Base-by-base conservation (phyloP, 2,329 filamentous ascomycete genomes). In the Fusarium ambrosium region DNA sequence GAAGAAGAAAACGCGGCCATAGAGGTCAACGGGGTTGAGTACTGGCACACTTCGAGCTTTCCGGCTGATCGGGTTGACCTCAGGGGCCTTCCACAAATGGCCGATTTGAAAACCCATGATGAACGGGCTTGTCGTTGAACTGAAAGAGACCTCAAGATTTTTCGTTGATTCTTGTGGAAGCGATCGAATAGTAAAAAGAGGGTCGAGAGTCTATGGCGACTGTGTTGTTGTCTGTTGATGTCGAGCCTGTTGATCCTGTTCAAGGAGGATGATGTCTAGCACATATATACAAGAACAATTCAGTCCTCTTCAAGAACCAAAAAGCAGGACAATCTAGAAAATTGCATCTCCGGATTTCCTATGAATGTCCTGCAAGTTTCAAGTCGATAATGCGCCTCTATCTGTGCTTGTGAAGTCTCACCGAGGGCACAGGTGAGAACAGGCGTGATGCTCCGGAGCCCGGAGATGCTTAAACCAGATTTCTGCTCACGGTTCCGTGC, bases 1-100 rank as follows among this genome's bases (percentile, higher is more conserved):
- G 85, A 97, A 97, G 86, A 95, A 95, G 84, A 97, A 97, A 0
- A 97, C 95, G 8, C 95, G 89, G 41, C 95, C 95, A 86, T 98
- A 95, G 77, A 91, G 86, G 81, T 97, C 89, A 78, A 95, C 80
- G 0, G 92, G 90, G 81, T 97, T 97, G 71, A 98, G 85, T 24
- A 94, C 82, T 0, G 95, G 95, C 56, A 98, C 90, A 0, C 93
- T 93, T 70, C 89, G 91, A 64, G 95, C 95, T 82, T 98, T 98
- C 68, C 89, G 88, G 85, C 93, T 98, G 85, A 95, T 89, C 11
- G 95, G 94, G 82, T 97, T 97, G 84, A 97, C 85, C 81, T 93
- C 90, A 45, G 95, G 94, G 73, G 81, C 71, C 64, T 77, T 80
- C 82, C 82, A 83, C 36, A 83, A 66, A 51, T 77, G 62, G 59